These are phyloP conservation scores for Sphagnum tenellum DNA, from an alignment of 225 moss, liverwort and hornwort genomes.

Conservation along the genomic window DNA sequence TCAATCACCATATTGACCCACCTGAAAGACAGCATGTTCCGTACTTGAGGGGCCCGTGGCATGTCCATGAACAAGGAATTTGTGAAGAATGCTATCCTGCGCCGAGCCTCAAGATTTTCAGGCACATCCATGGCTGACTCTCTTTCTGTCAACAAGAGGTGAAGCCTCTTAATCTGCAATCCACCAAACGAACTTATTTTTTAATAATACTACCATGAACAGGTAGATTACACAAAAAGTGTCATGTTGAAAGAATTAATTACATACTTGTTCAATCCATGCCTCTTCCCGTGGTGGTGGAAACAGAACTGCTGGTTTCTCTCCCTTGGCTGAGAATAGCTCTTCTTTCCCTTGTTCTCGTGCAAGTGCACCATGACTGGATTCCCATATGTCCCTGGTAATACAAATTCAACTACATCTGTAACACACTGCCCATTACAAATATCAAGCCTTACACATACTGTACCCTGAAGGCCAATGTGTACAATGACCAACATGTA, in stretches of 20 bases:
- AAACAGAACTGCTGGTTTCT: constrained; percentile 65
- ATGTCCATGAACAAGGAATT: constrained; percentile 97
- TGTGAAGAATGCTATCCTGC: constrained; percentile 89
- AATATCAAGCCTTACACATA: not conserved
- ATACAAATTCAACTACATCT: not conserved
- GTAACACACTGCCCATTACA: too few species aligned
- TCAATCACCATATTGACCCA: too few species aligned
- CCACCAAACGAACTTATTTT: not conserved
- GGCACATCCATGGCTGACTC: constrained; percentile 89
- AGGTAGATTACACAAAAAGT: not conserved
- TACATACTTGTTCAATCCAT: constrained; percentile 87
- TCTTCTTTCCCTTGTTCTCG: constrained; percentile 68
- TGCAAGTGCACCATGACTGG: constrained; percentile 61
- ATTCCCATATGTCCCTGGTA: constrained; percentile 65
- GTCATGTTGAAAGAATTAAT: not conserved
- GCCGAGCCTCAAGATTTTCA: constrained; percentile 75
- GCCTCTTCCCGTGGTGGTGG: constrained; percentile 64
- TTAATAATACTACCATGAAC: too few species aligned
- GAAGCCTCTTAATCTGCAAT: constrained; percentile 76
- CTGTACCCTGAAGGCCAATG: not conserved
- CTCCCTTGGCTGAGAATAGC: constrained; percentile 79
- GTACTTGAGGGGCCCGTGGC: constrained; percentile 89
- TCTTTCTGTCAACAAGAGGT: constrained; percentile 75
- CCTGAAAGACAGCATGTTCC: constrained; percentile 92
- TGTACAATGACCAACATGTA: constrained; percentile 4